A percentile compares a stretch with the other conserved stretches of the same genome.
Evolutionary conservation across 2,329 filamentous ascomycete species (phyloP).

Genomic region (Geosmithia morbida): DNA sequence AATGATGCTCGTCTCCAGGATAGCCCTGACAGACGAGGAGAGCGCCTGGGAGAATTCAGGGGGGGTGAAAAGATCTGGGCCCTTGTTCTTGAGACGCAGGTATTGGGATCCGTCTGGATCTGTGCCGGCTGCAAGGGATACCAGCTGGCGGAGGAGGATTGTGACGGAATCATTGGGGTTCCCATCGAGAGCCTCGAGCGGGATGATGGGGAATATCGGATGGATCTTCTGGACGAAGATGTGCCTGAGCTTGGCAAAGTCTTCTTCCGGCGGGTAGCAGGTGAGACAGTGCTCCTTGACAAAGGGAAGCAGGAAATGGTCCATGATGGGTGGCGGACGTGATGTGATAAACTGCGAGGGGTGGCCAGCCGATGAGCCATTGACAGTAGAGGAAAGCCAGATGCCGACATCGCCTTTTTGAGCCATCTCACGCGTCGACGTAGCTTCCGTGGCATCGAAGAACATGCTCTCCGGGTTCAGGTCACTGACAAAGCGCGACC

Average conservation of each 20-base stretch:
- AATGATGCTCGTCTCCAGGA: constrained; percentile 38
- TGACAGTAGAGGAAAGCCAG: constrained; percentile 27
- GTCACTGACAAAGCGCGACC: constrained; percentile 38
- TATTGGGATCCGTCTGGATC: constrained; percentile 29
- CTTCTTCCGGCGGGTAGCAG: constrained; percentile 29
- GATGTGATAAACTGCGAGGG: constrained; percentile 21
- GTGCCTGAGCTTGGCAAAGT: constrained; percentile 27
- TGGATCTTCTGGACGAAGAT: constrained; percentile 38
- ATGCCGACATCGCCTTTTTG: constrained; percentile 40
- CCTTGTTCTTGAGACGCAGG: constrained; percentile 26
- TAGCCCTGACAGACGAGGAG: constrained; percentile 30
- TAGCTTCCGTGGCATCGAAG: constrained; percentile 32
- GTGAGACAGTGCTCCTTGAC: constrained; percentile 29
- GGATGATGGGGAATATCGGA: constrained; percentile 38
- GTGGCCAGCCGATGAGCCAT: constrained; percentile 10
- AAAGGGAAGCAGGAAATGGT: constrained; percentile 24
- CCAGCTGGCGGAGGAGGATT: constrained; percentile 35
- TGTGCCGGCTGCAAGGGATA: constrained; percentile 38
- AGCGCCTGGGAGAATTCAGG: constrained; percentile 32
- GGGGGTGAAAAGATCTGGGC: constrained; percentile 22
- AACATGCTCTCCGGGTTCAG: constrained; percentile 47
- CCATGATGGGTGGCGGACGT: constrained; percentile 21
- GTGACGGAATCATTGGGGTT: constrained; percentile 16
- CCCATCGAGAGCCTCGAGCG: constrained; percentile 16
- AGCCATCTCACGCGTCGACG: constrained; percentile 17